Base-by-base conservation (phyloP, 1,284 basidiomycete species). In the Caloboletus firmus region DNA sequence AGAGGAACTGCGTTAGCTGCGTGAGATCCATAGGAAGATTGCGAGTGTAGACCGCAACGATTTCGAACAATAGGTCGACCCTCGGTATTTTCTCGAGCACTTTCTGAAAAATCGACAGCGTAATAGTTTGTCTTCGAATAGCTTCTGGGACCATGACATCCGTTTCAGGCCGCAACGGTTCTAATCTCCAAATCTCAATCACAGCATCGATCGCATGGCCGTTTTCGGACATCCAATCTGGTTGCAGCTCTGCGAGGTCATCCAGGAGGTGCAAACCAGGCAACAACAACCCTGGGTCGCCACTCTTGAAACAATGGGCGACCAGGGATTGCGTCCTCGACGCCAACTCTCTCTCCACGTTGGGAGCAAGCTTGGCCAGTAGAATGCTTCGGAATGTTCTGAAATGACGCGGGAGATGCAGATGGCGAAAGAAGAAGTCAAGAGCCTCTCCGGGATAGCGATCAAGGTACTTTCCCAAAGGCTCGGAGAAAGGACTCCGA, bases 401-500 rank as follows among this genome's bases (percentile, higher is more conserved):
- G 34, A 95, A 77, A 61, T 93, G 85, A 37, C 87, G 81, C 1
- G 87, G 80, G 58, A 88, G 85, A 44, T 85, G 79, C 22, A 99
- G 75, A 62, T 91, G 84, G 24, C 83, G 82, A 62, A 97, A 80
- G 70, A 99, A 91, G 71, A 93, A 92, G 52, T 90, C 84, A 22
- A 92, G 81, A 4, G 93, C 89, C 64, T 98, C 93, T 3, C 75
- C 76, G 3, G 94, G 89, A 72, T 98, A 99, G 24, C 93, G 84
- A 72, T 98, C 87, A 26, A 99, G 81, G 72, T 93, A 99, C 69
- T 89, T 88, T 17, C 91, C 93, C 41, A 99, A 76, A 20, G 95
- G 95, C 60, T 93, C 89, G 0, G 96, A 98, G 75, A 99, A 98
- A 0, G 95, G 95, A 61, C 91, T 98, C 45, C 82, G 82, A 5